Percentiles rank a stretch among this genome's conserved stretches.
Evolutionary conservation across 1,139 yeast genomes (phyloP).

Genomic region (Kodamaea alishanica): DNA sequence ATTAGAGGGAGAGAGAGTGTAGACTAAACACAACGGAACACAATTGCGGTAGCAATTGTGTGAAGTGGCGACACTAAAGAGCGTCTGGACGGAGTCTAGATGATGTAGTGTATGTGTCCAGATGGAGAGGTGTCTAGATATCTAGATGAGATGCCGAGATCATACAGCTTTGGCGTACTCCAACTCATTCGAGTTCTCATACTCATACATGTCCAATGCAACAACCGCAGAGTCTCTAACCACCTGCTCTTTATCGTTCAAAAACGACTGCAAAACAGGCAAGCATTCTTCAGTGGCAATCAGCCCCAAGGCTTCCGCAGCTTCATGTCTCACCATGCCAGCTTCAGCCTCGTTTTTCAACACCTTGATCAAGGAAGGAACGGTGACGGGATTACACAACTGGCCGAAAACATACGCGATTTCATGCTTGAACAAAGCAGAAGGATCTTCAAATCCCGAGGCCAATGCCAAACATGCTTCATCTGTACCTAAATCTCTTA

Average conservation of each 20-base stretch:
- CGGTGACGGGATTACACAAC: constrained; percentile 88
- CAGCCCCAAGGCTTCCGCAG: constrained; percentile 97
- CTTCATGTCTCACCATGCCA: constrained; percentile 99
- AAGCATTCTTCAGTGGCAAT: constrained; percentile 96
- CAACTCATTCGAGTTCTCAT: constrained; percentile 80
- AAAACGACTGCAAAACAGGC: constrained; percentile 76
- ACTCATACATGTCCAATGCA: constrained; percentile 97
- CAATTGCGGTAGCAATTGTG: no score
- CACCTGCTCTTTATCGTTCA: constrained; percentile 79
- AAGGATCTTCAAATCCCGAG: constrained; percentile 80
- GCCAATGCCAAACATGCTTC: constrained; percentile 93
- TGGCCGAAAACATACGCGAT: constrained; percentile 98
- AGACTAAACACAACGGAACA: no score
- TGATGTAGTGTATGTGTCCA: no score
- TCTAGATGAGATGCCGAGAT: no score
- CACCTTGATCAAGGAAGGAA: constrained; percentile 81
- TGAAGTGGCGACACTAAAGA: no score
- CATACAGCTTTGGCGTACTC: constrained; percentile 74
- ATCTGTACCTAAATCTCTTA: constrained; percentile 89
- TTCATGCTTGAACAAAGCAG: constrained; percentile 95
- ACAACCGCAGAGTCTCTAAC: constrained; percentile 96
- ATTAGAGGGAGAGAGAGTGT: constrained; percentile 7
- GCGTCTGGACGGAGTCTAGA: no score
- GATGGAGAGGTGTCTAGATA: no score
- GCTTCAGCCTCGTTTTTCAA: constrained; percentile 77